A percentile compares a stretch with the other conserved stretches of the same genome.
Conservation (phyloP, 2,329 filamentous ascomycete species). For the Passalora sequoiae region DNA sequence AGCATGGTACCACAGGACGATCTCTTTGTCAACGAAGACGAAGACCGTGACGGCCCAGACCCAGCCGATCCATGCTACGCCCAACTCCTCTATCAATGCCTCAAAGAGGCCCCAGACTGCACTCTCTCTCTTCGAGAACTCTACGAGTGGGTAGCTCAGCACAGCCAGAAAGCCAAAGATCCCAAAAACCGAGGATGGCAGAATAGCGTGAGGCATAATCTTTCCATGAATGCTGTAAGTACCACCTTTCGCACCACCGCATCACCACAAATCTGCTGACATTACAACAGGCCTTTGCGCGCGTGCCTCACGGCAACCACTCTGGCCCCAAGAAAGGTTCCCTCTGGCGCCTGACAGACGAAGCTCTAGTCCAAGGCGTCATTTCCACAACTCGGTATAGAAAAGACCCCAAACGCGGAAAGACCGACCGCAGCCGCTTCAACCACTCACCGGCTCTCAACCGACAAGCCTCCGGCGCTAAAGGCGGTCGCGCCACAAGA, state of each 20-base stretch:
- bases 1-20: conserved; percentile 11
- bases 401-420: conserved; percentile 44
- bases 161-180: conserved; percentile 69
- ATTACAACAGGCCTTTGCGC: conserved; percentile 51
- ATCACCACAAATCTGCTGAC: conserved; percentile 10
- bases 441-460: conserved; percentile 33
- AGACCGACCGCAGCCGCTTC: conserved; percentile 20
- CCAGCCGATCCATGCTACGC: conserved; percentile 55
- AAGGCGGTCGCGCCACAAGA: conserved; percentile 41
- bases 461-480: conserved; percentile 43
- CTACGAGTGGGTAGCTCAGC: conserved; percentile 80
- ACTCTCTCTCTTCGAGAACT: conserved; percentile 79
- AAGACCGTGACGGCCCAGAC: conserved; percentile 15
- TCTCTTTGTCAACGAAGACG: conserved; percentile 17
- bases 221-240: conserved; percentile 90
- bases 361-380: conserved; percentile 66
- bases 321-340: conserved; percentile 59
- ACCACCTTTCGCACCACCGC: background rate
- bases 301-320: conserved; percentile 40
- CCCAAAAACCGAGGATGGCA: conserved; percentile 67
- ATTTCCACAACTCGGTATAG: conserved; percentile 70
- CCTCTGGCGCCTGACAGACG: conserved; percentile 70
- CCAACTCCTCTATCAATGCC: conserved; percentile 69
- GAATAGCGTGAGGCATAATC: conserved; percentile 91
- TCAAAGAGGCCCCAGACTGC: conserved; percentile 61